Base-by-base conservation (phyloP, 768 basidiomycete genomes). In the Porpolomopsis calyptriformis region DNA sequence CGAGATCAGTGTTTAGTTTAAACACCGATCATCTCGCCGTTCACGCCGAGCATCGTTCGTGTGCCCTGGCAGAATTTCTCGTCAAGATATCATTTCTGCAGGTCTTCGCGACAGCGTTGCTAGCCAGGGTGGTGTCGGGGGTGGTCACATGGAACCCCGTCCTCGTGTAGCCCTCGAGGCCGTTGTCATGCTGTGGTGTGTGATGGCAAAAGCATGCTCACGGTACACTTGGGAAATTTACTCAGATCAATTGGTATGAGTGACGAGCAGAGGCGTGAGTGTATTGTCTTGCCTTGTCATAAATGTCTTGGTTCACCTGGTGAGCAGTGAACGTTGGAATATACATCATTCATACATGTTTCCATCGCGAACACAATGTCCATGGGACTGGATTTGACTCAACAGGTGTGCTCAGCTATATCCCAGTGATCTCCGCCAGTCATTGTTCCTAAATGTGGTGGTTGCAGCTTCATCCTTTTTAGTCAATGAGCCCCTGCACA, bases 211-310 rank as follows among this genome's bases (percentile, higher is more conserved):
- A 96, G 94, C 5, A 76, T 89, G 19, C 68, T 99, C 49, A 82
- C 85, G 2, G 77, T 98, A 3, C 89, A 96, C 62, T 54, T 99
- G 37, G 4, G 96, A 99, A 64, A 80, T 94, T 2, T 97, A 93
- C 58, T 85, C 87, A 10, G 93, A 97, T 58, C 92, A 98, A 59
- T 77, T 85, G 33, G 89, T 7, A 79, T 80, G 51, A 77, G 69
- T 38, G 89, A 92, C 45, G 94, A 97, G 55, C 69, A 78, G 12
- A 79, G 92, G 61, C 57, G 94, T 91, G 54, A 59, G 85, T 75
- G 33, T 16, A 24, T 33, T 43, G 43, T 23, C 18, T 40, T 22
- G 24, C 29, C 49, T 26, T 25, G n/a, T 11, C 38, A 45, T 12
- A 33, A 25, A 41, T 5, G 25, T 38, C 29, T 18, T 40, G 8